phyloP scores from a whole-genome alignment of 495 filamentous ascomycete species.

The Parathielavia appendiculata region DNA sequence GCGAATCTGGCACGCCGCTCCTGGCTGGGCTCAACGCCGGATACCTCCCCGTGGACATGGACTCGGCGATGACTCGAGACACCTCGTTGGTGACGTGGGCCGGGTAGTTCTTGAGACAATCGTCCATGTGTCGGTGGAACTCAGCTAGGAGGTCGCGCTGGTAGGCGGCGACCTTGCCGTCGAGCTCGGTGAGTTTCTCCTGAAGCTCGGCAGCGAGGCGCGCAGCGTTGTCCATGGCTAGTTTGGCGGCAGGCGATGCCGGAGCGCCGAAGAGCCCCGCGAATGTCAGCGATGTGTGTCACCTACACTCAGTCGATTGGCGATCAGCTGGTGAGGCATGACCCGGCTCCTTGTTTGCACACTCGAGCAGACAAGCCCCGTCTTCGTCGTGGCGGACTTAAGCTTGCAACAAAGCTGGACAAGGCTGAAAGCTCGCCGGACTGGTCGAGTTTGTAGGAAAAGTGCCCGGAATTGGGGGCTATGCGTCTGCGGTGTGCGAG shows the following conservation, averaged over 20 bases:
- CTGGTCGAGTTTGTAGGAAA: too few relatives aligned
- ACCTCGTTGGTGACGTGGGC: constrained; percentile 43
- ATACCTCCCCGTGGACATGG: constrained; percentile 35
- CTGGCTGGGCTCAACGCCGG: constrained; percentile 33
- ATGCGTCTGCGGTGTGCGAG: not conserved
- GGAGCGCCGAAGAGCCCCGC: constrained; percentile 5
- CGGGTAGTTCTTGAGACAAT: constrained; percentile 42
- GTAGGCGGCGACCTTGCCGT: constrained; percentile 47
- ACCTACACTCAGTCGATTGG: constrained; percentile 12
- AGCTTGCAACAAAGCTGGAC: too few relatives aligned
- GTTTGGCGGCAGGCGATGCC: constrained; percentile 13
- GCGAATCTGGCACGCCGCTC: constrained; percentile 12
- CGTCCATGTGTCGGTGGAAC: constrained; percentile 44
- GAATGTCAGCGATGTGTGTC: constrained; percentile 21
- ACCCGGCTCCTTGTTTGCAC: constrained; percentile 2
- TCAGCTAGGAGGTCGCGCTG: constrained; percentile 46
- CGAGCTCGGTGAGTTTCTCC: constrained; percentile 46
- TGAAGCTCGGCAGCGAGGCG: constrained; percentile 46
- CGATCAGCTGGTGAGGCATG: constrained; percentile 21
- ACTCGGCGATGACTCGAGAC: constrained; percentile 39
- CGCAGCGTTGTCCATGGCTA: constrained; percentile 45
- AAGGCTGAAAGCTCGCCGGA: too few relatives aligned
- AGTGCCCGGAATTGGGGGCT: not conserved
- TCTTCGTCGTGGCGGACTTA: not conserved
- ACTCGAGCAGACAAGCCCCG: too few relatives aligned